Conservation (phyloP, 805 yeast genomes). For the Starmerella tilneyi region DNA sequence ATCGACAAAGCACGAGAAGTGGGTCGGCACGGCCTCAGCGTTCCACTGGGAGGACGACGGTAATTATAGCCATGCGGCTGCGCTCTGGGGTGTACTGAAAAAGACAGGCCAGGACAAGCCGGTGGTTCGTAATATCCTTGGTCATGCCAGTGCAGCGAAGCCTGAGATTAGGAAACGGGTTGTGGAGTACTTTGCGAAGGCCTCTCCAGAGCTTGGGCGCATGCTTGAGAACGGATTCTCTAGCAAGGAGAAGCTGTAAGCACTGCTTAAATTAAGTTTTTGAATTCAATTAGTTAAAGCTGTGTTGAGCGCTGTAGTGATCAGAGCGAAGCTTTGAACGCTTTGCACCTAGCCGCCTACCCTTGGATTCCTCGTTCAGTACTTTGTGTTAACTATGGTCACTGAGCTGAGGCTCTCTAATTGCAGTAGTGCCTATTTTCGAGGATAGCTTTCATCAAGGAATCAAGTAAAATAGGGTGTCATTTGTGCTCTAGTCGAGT, state of each 20-base stretch:
- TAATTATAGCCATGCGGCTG: conserved; percentile 71
- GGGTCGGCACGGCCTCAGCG: conserved; percentile 74
- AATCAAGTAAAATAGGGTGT: too few relatives aligned
- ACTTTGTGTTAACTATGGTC: too few relatives aligned
- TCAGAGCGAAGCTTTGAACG: too few relatives aligned
- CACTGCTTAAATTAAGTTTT: not conserved
- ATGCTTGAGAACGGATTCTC: conserved; percentile 34
- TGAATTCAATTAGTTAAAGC: too few relatives aligned
- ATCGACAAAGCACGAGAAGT: conserved; percentile 52
- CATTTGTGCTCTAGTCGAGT: not conserved
- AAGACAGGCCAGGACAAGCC: conserved; percentile 74
- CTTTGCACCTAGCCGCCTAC: too few relatives aligned
- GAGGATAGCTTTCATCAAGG: too few relatives aligned
- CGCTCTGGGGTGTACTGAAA: conserved; percentile 67
- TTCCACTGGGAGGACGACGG: conserved; percentile 75
- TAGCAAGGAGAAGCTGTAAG: conserved; percentile 6
- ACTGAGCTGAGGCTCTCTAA: too few relatives aligned
- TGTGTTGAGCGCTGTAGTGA: too few relatives aligned
- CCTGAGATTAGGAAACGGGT: conserved; percentile 71
- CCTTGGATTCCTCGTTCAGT: too few relatives aligned
- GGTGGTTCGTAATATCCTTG: conserved; percentile 74
- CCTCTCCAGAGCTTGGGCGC: conserved; percentile 56
- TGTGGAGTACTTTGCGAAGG: conserved; percentile 63
- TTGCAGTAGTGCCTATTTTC: too few relatives aligned
- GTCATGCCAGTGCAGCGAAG: conserved; percentile 56